phyloP scores from a whole-genome alignment of 148 eudicot species.

The Beta vulgaris region DNA sequence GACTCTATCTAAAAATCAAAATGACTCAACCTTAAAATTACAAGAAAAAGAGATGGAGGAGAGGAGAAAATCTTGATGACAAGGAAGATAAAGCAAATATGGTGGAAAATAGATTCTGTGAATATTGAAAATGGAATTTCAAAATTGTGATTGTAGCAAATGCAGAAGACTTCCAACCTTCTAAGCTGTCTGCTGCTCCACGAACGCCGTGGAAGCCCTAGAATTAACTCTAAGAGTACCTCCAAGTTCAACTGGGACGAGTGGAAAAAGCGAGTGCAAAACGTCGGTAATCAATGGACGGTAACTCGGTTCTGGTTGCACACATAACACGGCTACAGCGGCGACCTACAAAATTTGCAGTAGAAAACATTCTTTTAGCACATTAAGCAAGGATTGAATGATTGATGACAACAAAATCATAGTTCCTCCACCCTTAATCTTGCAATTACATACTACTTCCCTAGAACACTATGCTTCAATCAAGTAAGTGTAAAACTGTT shows the following conservation, averaged over 20 bases:
- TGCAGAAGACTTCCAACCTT: neutral
- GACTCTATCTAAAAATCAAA: neutral
- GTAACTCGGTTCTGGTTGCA: constrained; percentile 89
- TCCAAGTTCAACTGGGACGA: constrained; percentile 77
- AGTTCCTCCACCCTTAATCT: neutral
- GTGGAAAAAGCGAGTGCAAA: constrained; percentile 78
- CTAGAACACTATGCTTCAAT: too few relatives aligned
- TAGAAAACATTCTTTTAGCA: neutral
- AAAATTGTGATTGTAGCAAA: neutral
- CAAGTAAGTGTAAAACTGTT: too few relatives aligned
- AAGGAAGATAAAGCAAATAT: neutral
- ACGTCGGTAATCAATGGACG: constrained; percentile 87
- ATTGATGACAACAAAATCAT: neutral
- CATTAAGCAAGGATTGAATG: neutral
- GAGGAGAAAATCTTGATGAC: neutral
- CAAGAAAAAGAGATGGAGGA: neutral
- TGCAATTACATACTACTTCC: too few relatives aligned
- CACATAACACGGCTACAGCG: constrained; percentile 87
- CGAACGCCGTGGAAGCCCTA: neutral
- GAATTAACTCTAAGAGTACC: constrained; percentile 55
- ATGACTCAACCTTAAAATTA: neutral
- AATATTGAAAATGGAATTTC: neutral
- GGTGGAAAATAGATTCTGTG: neutral
- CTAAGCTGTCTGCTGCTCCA: constrained; percentile 16
- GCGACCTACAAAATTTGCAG: constrained; percentile 55